Conservation (phyloP, 164 flowering plant species). For the Vitis rupestris region DNA sequence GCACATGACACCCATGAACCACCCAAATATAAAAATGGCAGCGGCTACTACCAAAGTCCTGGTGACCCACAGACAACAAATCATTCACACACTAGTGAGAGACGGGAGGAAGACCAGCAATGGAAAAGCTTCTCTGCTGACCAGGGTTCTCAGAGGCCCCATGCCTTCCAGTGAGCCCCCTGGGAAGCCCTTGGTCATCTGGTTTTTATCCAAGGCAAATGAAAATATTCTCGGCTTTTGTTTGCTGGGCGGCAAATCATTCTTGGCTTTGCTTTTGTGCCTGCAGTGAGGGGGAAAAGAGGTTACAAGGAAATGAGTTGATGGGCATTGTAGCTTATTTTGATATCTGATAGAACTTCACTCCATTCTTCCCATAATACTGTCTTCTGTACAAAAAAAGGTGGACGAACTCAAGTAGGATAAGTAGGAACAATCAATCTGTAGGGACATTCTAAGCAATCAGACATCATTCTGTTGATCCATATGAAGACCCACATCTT, state of each 20-base stretch:
- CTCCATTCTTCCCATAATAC: neutral
- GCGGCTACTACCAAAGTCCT: constrained; percentile 29
- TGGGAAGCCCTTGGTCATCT: constrained; percentile 11
- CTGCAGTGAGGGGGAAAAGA: neutral
- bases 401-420: no score
- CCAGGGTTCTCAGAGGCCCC: constrained; percentile 53
- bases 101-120: constrained; percentile 52
- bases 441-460: no score
- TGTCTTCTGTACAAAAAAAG: no score
- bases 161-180: constrained; percentile 48
- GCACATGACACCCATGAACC: constrained; percentile 13
- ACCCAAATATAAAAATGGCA: constrained; percentile 22
- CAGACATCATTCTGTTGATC: no score
- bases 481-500: no score
- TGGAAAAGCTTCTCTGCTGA: constrained; percentile 46
- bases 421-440: no score
- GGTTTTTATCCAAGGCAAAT: neutral
- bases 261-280: constrained; percentile 52
- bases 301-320: constrained; percentile 1
- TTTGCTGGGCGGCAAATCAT: constrained; percentile 59
- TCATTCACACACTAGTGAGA: constrained; percentile 26
- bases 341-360: neutral
- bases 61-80: constrained; percentile 30
- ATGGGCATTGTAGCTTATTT: constrained; percentile 4
- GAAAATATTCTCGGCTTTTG: constrained; percentile 18